These are phyloP conservation scores for Dentiscutata heterogama DNA, from an alignment of 371 early-diverging fungal species.

Conservation along the genomic window DNA sequence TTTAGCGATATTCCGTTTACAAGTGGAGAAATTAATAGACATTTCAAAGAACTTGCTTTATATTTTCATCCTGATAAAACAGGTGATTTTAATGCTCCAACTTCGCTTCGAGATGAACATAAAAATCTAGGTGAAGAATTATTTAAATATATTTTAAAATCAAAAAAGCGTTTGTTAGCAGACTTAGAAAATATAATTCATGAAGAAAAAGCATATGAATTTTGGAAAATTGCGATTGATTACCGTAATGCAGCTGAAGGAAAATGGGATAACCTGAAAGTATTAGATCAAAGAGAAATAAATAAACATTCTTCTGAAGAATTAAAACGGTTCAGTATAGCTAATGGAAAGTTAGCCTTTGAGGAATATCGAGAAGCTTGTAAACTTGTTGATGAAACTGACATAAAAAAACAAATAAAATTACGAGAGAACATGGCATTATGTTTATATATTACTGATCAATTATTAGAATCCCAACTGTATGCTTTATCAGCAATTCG, in stretches of 20 bases:
- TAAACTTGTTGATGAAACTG: constrained; percentile 15
- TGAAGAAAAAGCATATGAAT: background rate
- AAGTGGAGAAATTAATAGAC: constrained; percentile 5
- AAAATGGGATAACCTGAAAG: background rate
- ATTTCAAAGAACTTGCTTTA: background rate
- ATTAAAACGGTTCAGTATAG: background rate
- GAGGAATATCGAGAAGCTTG: background rate
- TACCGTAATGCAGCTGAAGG: constrained; percentile 3
- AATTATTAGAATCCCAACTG: background rate
- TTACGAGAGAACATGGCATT: background rate
- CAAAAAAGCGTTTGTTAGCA: background rate
- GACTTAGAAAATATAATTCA: background rate
- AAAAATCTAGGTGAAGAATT: constrained; percentile 1
- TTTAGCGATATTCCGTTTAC: background rate
- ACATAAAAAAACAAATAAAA: background rate
- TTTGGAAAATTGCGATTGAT: constrained; percentile 19
- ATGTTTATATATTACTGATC: background rate
- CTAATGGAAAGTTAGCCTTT: background rate
- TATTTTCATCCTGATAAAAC: constrained; percentile 23
- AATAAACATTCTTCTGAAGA: background rate
- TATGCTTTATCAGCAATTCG: background rate
- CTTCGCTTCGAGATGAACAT: background rate
- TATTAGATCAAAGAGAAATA: background rate
- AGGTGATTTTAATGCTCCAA: background rate
- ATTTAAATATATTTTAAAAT: background rate